Conservation (phyloP, 306 rosid species). For the Purshia tridentata region DNA sequence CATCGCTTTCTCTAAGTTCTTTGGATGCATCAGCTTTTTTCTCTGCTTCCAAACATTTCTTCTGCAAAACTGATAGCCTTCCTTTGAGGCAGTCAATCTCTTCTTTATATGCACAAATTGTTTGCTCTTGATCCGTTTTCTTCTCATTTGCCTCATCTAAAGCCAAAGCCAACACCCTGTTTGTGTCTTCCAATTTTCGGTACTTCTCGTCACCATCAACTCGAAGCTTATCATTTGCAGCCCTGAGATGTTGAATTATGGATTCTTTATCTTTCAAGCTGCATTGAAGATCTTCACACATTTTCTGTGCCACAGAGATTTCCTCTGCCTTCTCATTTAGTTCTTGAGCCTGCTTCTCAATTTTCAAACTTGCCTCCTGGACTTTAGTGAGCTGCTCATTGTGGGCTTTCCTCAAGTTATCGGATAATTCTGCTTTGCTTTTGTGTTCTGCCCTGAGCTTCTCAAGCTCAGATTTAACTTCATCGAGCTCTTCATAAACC, state of each 20-base stretch:
- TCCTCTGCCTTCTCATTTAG: slow-evolving; percentile 48
- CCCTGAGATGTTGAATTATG: slow-evolving; percentile 47
- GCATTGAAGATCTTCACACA: slow-evolving; percentile 42
- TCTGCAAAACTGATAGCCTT: slow-evolving; percentile 43
- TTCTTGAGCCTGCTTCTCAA: slow-evolving; percentile 58
- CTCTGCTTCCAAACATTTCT: slow-evolving; percentile 44
- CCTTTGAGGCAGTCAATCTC: slow-evolving; percentile 59
- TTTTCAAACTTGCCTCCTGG: slow-evolving; percentile 47
- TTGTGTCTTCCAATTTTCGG: slow-evolving; percentile 45
- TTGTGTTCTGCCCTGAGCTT: slow-evolving; percentile 56
- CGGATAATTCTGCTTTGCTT: slow-evolving; percentile 43
- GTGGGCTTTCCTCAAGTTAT: slow-evolving; percentile 58
- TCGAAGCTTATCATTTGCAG: slow-evolving; percentile 57
- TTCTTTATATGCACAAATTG: slow-evolving; percentile 35
- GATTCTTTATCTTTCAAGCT: slow-evolving; percentile 47
- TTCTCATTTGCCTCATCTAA: slow-evolving; percentile 63
- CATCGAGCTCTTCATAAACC: slow-evolving; percentile 63
- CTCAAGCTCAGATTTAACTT: slow-evolving; percentile 60
- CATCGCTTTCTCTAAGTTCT: slow-evolving; percentile 54
- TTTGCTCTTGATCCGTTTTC: slow-evolving; percentile 49
- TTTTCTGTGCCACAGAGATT: slow-evolving; percentile 23
- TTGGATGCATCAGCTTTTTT: slow-evolving; percentile 36
- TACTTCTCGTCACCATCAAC: slow-evolving; percentile 46
- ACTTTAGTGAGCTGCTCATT: slow-evolving; percentile 42
- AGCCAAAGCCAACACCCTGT: slow-evolving; percentile 41